phyloP scores from a whole-genome alignment of 805 yeast genomes.

The Lipomyces lipofer region DNA sequence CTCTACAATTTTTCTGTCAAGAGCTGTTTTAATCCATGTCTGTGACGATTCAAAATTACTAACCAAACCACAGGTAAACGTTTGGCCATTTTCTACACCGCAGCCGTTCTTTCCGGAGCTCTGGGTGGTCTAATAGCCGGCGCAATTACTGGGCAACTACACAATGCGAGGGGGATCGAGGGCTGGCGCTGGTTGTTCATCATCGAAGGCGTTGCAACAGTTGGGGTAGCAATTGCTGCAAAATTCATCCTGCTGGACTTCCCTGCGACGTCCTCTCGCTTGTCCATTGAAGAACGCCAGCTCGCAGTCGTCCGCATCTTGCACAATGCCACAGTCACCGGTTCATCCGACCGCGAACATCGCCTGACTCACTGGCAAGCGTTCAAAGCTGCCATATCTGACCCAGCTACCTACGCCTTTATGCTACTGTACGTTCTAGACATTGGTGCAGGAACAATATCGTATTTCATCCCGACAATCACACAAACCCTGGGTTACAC shows the following conservation, averaged over 20 bases:
- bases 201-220: slow-evolving; percentile 57
- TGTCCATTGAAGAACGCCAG: slow-evolving; percentile 19
- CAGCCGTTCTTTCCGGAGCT: slow-evolving; percentile 52
- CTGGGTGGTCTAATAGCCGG: slow-evolving; percentile 56
- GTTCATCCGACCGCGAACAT: slow-evolving; percentile 5
- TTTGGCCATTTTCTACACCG: slow-evolving; percentile 51
- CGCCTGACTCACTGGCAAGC: slow-evolving; percentile 12
- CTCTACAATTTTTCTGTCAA: too few relatives aligned
- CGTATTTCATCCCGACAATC: slow-evolving; percentile 60
- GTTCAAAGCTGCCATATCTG: slow-evolving; percentile 10
- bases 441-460: slow-evolving; percentile 35
- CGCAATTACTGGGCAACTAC: slow-evolving; percentile 50
- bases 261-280: slow-evolving; percentile 39
- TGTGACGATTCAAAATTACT: background rate
- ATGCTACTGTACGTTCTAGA: slow-evolving; percentile 19
- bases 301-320: slow-evolving; percentile 22
- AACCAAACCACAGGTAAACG: slow-evolving; percentile 31
- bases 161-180: slow-evolving; percentile 44
- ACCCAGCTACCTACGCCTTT: slow-evolving; percentile 22
- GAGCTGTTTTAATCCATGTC: background rate
- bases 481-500: slow-evolving; percentile 53
- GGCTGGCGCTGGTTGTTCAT: slow-evolving; percentile 60
- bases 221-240: slow-evolving; percentile 41
- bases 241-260: slow-evolving; percentile 51
- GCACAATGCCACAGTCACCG: slow-evolving; percentile 37